phyloP scores from a whole-genome alignment of 176 grass and related monocot genomes.

The Secale cereale region DNA sequence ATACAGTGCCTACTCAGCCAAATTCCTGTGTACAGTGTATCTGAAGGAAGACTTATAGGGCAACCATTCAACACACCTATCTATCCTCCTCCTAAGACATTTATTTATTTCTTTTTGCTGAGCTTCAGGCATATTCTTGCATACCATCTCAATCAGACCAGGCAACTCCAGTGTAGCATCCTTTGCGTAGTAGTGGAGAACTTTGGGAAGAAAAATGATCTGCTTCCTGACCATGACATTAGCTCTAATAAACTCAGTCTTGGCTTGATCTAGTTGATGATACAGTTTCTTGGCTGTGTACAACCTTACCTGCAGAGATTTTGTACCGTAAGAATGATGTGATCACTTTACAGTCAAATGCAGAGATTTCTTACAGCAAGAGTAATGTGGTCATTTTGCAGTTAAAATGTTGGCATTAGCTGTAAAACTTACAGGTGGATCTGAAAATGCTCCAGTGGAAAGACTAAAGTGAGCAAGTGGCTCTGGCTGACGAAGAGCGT shows the following conservation, averaged over 20 bases:
- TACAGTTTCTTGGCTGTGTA: slow-evolving; percentile 76
- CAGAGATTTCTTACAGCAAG: slow-evolving; percentile 22
- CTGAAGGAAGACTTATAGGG: slow-evolving; percentile 82
- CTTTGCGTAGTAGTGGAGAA: slow-evolving; percentile 76
- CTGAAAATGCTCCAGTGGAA: slow-evolving; percentile 84
- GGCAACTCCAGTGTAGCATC: slow-evolving; percentile 64
- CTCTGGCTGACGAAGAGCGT: slow-evolving; percentile 51
- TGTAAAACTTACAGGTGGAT: slow-evolving; percentile 66
- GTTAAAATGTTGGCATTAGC: slow-evolving; percentile 6
- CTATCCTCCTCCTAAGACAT: slow-evolving; percentile 55
- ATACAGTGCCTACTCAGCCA: slow-evolving; percentile 43
- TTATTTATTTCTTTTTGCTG: slow-evolving; percentile 57
- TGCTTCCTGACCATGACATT: slow-evolving; percentile 64
- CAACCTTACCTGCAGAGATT: slow-evolving; percentile 68
- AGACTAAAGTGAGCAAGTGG: slow-evolving; percentile 89
- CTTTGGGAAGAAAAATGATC: slow-evolving; percentile 73
- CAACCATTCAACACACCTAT: slow-evolving; percentile 80
- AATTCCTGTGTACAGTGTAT: slow-evolving; percentile 82
- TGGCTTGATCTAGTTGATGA: slow-evolving; percentile 72
- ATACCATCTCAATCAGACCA: slow-evolving; percentile 67
- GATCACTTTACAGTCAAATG: not conserved
- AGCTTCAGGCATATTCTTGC: slow-evolving; percentile 62
- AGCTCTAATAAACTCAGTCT: slow-evolving; percentile 64
- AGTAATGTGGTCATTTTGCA: not conserved
- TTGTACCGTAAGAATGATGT: slow-evolving; percentile 8